Base-by-base conservation (phyloP, 371 early-diverging fungal species). In the Caulochytrium protostelioides region DNA sequence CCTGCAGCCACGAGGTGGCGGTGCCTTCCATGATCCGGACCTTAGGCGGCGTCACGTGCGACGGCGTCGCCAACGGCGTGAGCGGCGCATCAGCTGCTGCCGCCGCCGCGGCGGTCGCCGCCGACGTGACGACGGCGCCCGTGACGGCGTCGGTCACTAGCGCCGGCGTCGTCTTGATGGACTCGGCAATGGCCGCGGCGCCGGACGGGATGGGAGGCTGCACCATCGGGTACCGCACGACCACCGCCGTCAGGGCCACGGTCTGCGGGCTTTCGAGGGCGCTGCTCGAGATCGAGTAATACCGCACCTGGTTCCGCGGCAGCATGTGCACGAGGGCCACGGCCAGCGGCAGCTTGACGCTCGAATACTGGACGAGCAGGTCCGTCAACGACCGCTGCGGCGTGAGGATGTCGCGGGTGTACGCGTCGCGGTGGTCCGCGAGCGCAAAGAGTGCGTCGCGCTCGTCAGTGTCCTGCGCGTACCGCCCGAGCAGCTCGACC, bases 211-310 rank as follows among this genome's bases (percentile, higher is more conserved):
- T n/a, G 54, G 39, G 4, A 60, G 28, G 8, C n/a, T n/a, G n/a
- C n/a, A n/a, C n/a, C n/a, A n/a, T n/a, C n/a, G 47, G 53, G 41
- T 90, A 91, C 21, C 74, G 61, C 15, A 90, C 66, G 24, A 89
- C 74, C 14, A 83, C 83, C 12, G 81, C 84, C 8, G 92, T 92
- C 38, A 84, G 64, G 35, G 69, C 60, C 17, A 86, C 74, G 6
- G 46, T 47, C 18, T 71, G 68, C 19, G 86, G 83, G 28, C 57
- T 50, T 30, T 55, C 52, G 22, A 70, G 70, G 22, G 79, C 57
- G 8, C 82, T 79, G 15, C 83, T 83, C 22, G 84, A 84, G 36
- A 95, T 92, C 22, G 85, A 84, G 53, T 95, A 95, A 57, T 81
- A 85, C 12, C 97, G 79, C 13, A 86, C 76, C 38, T 77, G 73